Evolutionary conservation across 2,329 filamentous ascomycete species (phyloP), one percentile per base, ranked within the genome.

Genomic region (Aplosporella prunicola): DNA sequence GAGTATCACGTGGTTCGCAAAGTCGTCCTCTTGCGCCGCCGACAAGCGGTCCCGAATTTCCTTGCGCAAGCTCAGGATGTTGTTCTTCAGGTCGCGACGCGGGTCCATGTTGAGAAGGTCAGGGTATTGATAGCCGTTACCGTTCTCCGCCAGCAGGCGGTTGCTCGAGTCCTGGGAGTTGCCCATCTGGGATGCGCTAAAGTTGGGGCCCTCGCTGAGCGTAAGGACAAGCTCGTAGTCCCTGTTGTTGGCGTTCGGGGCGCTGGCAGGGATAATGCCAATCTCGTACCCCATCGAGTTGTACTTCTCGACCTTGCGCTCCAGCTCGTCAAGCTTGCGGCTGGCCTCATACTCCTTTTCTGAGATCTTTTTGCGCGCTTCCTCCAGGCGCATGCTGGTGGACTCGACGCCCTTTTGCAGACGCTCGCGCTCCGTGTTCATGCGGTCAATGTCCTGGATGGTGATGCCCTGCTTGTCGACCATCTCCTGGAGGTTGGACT

Each of bases 381-480:
- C 91, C 40, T 95, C 88, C 0, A 95, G 69, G 35, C 85, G 74
- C 38, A 75, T 70, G 5, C 76, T 71, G 0, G 85, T 82, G 2
- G 79, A 74, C 50, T 94, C 86, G 29, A 94, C 80, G 27, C 80
- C 83, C 51, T 82, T 88, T 47, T 93, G 85, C n/a, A 98, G 72
- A 31, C 91, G 79, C 53, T 98, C 91, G 36, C 88, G 80, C 59
- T 98, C 91, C 23, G 84, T 80, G 49, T 87, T 94, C 89, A 98
- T 95, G 60, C 91, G 86, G 71, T 98, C 91, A 55, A 98, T 96
- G 72, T 98, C 91, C 63, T 91, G 83, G 63, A 95, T 93, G 52
- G 87, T 93, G 57, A 98, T 88, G 2, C 91, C 91, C 55, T 93
- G 86, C 49, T 82, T 80, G 59, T 96, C 91, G 18, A 98, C 87